Evolutionary conservation across 768 basidiomycete genomes (phyloP).

Genomic region (Lentinula edodes): DNA sequence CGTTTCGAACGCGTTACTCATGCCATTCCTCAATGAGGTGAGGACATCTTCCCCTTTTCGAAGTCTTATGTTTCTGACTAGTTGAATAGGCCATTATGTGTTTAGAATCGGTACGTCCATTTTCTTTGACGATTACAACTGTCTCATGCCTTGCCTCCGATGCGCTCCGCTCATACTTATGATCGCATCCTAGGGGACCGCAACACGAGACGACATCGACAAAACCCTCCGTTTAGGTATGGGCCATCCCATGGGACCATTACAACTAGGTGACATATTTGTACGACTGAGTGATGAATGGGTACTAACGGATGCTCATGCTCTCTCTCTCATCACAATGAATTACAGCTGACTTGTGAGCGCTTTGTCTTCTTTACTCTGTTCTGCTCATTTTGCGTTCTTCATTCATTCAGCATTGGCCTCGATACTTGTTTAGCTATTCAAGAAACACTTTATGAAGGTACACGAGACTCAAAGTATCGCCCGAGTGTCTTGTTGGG

Average conservation of each 20-base stretch:
- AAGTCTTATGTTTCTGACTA: not conserved
- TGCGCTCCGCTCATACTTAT: no score
- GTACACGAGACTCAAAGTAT: slow-evolving; percentile 93
- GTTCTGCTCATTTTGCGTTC: not conserved
- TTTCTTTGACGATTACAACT: no score
- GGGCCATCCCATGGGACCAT: slow-evolving; percentile 92
- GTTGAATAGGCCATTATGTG: slow-evolving; percentile 78
- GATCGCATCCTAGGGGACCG: slow-evolving; percentile 56
- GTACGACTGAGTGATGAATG: not conserved
- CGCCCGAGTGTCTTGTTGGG: slow-evolving; percentile 86
- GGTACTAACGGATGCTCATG: not conserved
- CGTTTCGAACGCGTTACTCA: slow-evolving; percentile 90
- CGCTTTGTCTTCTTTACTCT: slow-evolving; percentile 6
- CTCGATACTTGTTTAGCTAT: slow-evolving; percentile 95
- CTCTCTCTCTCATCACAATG: not conserved
- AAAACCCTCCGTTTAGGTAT: slow-evolving; percentile 91
- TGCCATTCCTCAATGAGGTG: slow-evolving; percentile 97
- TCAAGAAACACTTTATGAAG: slow-evolving; percentile 82
- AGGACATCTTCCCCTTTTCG: slow-evolving; percentile 7
- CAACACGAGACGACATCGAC: slow-evolving; percentile 92
- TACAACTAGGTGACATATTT: slow-evolving; percentile 62
- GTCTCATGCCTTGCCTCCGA: no score
- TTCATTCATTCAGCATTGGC: slow-evolving; percentile 67
- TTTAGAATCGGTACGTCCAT: slow-evolving; percentile 66
- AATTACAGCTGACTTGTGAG: slow-evolving; percentile 50